Conservation (phyloP, 1,284 basidiomycete genomes). For the Rhodotorula mucilaginosa region DNA sequence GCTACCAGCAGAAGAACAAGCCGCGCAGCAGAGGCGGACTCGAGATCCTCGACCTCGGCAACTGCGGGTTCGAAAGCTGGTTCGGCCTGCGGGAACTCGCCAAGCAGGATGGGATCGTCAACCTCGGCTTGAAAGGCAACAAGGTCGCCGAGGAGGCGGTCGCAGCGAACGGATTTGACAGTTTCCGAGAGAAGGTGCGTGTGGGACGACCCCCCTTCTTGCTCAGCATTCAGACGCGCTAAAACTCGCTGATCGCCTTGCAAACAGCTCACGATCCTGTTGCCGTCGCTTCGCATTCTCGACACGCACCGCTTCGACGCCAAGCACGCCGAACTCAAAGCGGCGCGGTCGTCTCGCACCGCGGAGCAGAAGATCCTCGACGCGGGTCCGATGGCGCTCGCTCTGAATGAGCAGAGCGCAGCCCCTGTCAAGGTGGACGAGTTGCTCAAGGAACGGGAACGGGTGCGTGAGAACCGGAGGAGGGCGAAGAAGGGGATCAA, state of each 20-base stretch:
- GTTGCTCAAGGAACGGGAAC: slow-evolving; percentile 10
- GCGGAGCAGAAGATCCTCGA: slow-evolving; percentile 35
- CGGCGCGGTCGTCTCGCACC: slow-evolving; percentile 21
- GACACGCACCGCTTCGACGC: slow-evolving; percentile 39
- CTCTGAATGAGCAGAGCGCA: slow-evolving; percentile 13
- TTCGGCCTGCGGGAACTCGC: slow-evolving; percentile 31
- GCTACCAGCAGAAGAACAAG: not conserved
- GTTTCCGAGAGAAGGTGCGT: slow-evolving; percentile 33
- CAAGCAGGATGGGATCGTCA: slow-evolving; percentile 28
- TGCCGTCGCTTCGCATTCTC: slow-evolving; percentile 38
- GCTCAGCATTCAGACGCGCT: too few relatives aligned
- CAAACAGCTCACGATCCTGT: slow-evolving; percentile 31
- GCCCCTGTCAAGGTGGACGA: slow-evolving; percentile 18
- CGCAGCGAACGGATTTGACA: slow-evolving; percentile 18
- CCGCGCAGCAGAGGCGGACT: slow-evolving; percentile 21
- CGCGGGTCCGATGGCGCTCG: slow-evolving; percentile 38
- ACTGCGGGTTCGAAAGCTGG: slow-evolving; percentile 40
- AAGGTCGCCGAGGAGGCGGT: slow-evolving; percentile 34
- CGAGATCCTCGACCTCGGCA: slow-evolving; percentile 37
- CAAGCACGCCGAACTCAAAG: slow-evolving; percentile 35
- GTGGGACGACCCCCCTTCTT: not conserved
- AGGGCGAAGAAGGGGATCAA: slow-evolving; percentile 22
- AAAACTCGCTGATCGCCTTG: not conserved
- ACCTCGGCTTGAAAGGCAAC: slow-evolving; percentile 39
- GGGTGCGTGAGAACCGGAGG: slow-evolving; percentile 23